A percentile compares a stretch with the other conserved stretches of the same genome.
Conservation (phyloP, 441 rosid species). For the Omphalea diandra region DNA sequence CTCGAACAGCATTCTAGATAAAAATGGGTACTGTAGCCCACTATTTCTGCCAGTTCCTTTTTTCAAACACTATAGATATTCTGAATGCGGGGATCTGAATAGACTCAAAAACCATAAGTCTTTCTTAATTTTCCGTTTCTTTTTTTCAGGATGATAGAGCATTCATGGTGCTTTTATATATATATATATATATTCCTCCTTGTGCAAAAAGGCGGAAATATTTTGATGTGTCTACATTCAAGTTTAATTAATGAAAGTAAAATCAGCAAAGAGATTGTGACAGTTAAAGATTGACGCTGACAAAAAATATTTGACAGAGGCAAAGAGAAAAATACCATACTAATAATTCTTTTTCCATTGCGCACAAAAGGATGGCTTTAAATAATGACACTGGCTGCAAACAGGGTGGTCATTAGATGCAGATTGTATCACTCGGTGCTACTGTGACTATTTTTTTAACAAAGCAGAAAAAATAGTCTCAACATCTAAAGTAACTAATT, state of each 20-base stretch:
- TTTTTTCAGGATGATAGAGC: neutral
- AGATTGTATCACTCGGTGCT: too few relatives aligned
- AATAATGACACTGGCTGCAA: neutral
- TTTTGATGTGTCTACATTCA: neutral
- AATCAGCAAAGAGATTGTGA: neutral
- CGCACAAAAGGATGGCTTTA: neutral
- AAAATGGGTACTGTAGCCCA: neutral
- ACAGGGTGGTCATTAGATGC: too few relatives aligned
- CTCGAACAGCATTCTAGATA: too few relatives aligned
- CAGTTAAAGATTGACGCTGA: neutral
- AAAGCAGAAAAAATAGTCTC: neutral
- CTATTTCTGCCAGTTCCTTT: neutral
- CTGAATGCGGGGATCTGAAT: neutral
- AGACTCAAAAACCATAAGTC: neutral
- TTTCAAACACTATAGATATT: neutral
- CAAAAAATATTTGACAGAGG: neutral
- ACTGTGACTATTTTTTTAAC: neutral
- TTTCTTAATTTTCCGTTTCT: neutral
- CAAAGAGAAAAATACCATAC: neutral
- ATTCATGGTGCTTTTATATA: neutral
- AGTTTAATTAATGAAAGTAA: neutral
- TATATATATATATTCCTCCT: neutral
- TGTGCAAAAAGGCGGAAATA: neutral
- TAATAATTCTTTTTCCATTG: neutral
- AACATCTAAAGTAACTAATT: neutral